Conservation (phyloP, 192 early-diverging fungal species). For the Coemansia aciculifera region DNA sequence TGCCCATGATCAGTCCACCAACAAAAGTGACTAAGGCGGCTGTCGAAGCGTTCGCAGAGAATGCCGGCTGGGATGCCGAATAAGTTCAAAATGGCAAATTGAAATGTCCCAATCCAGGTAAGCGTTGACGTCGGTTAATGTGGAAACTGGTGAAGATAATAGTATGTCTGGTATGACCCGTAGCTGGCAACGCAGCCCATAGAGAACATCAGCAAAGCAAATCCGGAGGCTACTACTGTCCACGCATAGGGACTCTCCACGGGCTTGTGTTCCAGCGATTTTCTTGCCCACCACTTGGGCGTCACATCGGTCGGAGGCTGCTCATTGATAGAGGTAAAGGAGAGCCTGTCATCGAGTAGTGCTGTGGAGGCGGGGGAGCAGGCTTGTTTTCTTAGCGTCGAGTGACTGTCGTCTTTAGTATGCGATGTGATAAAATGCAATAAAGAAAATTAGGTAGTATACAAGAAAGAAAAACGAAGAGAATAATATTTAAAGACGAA, state of each 20-base stretch:
- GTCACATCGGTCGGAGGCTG: neutral
- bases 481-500: neutral
- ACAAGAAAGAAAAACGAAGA: neutral
- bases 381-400: neutral
- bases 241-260: constrained; percentile 51
- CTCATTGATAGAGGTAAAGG: neutral
- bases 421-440: constrained; percentile 4
- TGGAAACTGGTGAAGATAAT: constrained; percentile 35
- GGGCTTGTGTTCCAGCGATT: constrained; percentile 31
- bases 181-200: constrained; percentile 59
- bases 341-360: neutral
- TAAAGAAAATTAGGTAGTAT: neutral
- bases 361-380: neutral
- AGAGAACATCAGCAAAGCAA: constrained; percentile 53
- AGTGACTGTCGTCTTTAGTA: constrained; percentile 5
- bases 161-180: constrained; percentile 56
- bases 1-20: constrained; percentile 58
- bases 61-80: constrained; percentile 54
- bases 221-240: constrained; percentile 55
- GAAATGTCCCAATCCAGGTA: constrained; percentile 57
- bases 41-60: constrained; percentile 56
- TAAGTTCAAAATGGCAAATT: constrained; percentile 54
- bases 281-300: constrained; percentile 38
- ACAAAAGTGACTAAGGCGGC: constrained; percentile 52
- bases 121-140: constrained; percentile 50